phyloP scores from a whole-genome alignment of 2,329 filamentous ascomycete genomes.

The Cercospora sp. region DNA sequence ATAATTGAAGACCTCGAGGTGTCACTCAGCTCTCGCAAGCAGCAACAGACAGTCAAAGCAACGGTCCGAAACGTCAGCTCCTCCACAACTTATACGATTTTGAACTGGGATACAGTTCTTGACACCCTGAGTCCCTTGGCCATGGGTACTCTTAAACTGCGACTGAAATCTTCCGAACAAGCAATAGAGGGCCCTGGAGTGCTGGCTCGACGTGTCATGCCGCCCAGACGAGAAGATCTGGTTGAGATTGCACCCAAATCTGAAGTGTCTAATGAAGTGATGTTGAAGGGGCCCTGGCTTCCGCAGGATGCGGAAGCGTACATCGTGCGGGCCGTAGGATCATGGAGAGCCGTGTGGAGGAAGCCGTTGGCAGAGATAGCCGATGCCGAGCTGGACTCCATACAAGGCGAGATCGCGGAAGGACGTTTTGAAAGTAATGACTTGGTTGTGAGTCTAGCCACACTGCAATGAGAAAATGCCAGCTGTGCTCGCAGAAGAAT shows the following conservation, averaged over 20 bases:
- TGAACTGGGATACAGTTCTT: background rate
- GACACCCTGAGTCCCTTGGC: background rate
- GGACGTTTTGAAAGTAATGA: background rate
- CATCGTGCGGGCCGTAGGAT: background rate
- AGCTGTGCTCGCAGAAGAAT: background rate
- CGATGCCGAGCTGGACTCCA: background rate
- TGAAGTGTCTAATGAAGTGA: background rate
- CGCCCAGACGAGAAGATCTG: background rate
- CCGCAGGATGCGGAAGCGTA: conserved; percentile 2
- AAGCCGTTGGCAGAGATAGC: background rate
- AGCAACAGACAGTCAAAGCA: background rate
- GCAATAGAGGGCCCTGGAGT: background rate
- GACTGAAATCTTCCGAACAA: no score
- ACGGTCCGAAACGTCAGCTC: background rate
- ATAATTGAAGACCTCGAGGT: background rate
- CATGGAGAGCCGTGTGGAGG: conserved; percentile 1
- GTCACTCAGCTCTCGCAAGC: background rate
- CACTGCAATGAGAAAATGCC: background rate
- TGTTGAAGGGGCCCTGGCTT: background rate
- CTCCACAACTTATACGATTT: background rate
- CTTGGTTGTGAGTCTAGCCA: background rate
- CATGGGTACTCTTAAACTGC: no score
- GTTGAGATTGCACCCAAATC: background rate
- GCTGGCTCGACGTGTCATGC: background rate
- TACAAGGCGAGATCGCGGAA: background rate